Conservation (phyloP, 805 yeast species). For the Myxozyma mucilagina region DNA sequence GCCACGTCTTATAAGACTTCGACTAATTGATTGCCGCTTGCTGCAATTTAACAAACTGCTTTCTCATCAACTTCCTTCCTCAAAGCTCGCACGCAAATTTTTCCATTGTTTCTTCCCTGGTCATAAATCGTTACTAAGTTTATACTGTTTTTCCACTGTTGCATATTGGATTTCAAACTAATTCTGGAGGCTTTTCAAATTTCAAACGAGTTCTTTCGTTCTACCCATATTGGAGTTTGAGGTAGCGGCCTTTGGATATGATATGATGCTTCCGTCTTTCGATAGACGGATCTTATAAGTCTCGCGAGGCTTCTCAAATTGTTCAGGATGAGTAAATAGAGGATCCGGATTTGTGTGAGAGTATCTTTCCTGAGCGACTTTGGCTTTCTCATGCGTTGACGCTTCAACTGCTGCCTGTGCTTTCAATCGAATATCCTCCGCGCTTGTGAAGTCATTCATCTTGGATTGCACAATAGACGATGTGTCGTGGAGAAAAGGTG, state of each 20-base stretch:
- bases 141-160: no score
- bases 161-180: no score
- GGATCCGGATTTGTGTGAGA: neutral
- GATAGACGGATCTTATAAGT: neutral
- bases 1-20: no score
- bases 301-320: neutral
- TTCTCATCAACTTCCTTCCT: no score
- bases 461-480: neutral
- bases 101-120: no score
- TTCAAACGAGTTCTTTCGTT: no score
- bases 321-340: neutral
- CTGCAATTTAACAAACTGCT: no score
- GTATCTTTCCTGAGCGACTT: neutral
- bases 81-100: no score
- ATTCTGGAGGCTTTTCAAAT: no score
- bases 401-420: neutral
- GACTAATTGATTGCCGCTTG: no score
- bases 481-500: neutral
- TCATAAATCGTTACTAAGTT: no score
- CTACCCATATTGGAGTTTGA: neutral
- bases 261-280: neutral
- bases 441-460: neutral
- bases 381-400: neutral
- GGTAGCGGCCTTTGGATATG: neutral
- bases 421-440: neutral